Evolutionary conservation across 2,329 filamentous ascomycete species (phyloP).

Genomic region (Pseudogymnoascus sp.): DNA sequence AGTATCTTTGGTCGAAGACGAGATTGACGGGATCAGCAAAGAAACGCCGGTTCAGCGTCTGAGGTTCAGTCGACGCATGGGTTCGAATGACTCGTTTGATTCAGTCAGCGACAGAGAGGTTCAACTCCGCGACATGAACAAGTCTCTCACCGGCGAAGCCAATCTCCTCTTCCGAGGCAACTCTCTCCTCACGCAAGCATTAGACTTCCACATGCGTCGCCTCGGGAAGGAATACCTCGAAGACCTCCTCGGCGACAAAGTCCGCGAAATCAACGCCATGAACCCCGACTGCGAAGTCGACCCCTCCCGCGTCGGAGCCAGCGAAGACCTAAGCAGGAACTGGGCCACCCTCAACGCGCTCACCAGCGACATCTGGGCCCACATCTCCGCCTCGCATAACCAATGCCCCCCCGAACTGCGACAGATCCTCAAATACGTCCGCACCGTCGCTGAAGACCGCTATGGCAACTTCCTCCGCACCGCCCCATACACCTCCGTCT

Average conservation of each 20-base stretch:
- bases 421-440: slow-evolving; percentile 81
- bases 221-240: slow-evolving; percentile 89
- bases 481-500: slow-evolving; percentile 88
- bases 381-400: slow-evolving; percentile 65
- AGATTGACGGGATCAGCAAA: slow-evolving; percentile 87
- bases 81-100: slow-evolving; percentile 61
- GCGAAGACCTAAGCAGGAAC: slow-evolving; percentile 70
- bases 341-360: slow-evolving; percentile 70
- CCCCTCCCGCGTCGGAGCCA: slow-evolving; percentile 62
- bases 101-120: slow-evolving; percentile 58
- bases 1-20: slow-evolving; percentile 86
- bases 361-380: slow-evolving; percentile 79
- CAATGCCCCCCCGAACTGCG: slow-evolving; percentile 75
- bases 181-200: slow-evolving; percentile 81
- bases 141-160: slow-evolving; percentile 74
- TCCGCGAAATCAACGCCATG: slow-evolving; percentile 80
- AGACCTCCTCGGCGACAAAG: slow-evolving; percentile 75
- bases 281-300: slow-evolving; percentile 95
- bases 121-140: slow-evolving; percentile 68
- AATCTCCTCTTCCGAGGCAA: slow-evolving; percentile 95
- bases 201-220: slow-evolving; percentile 93
- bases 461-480: slow-evolving; percentile 89
- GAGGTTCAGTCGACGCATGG: slow-evolving; percentile 63
- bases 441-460: slow-evolving; percentile 85
- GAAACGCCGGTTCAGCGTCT: slow-evolving; percentile 68